Evolutionary conservation across 371 early-diverging fungal genomes (phyloP).

Genomic region (Rhizopus microsporus): DNA sequence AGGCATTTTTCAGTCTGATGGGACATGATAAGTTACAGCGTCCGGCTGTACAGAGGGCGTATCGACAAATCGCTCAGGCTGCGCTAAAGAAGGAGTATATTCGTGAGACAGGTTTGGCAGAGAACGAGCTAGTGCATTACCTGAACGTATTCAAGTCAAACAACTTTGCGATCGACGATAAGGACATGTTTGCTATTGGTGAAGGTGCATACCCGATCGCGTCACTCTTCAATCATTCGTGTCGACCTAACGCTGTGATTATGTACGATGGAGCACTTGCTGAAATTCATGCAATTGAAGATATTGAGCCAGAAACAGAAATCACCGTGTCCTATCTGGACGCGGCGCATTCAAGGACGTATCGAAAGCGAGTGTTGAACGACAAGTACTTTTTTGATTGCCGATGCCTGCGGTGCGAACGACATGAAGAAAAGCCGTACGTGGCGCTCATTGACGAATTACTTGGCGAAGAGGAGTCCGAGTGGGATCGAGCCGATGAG

Average conservation of each 20-base stretch:
- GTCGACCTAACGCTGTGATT: conserved; percentile 78
- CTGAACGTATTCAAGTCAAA: conserved; percentile 75
- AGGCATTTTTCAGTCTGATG: conserved; percentile 45
- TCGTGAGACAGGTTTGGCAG: not conserved
- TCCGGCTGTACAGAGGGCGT: conserved; percentile 15
- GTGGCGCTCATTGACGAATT: conserved; percentile 37
- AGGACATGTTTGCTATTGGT: conserved; percentile 67
- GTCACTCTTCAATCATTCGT: conserved; percentile 86
- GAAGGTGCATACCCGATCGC: conserved; percentile 81
- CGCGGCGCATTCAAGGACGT: conserved; percentile 56
- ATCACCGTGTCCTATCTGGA: conserved; percentile 82
- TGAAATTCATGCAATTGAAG: conserved; percentile 63
- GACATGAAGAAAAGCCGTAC: conserved; percentile 9
- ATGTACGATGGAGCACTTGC: conserved; percentile 56
- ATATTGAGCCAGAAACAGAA: conserved; percentile 69
- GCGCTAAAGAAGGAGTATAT: conserved; percentile 30
- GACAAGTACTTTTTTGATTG: conserved; percentile 81
- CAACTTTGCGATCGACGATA: conserved; percentile 72
- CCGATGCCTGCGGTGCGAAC: conserved; percentile 66
- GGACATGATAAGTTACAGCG: conserved; percentile 34
- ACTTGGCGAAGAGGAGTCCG: conserved; percentile 38
- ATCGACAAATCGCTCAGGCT: conserved; percentile 17
- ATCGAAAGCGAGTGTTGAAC: conserved; percentile 54
- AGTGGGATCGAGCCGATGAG: conserved; percentile 39
- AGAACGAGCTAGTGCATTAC: conserved; percentile 41